Evolutionary conservation across 2,329 filamentous ascomycete genomes (phyloP), one percentile per base, ranked within the genome.

Genomic region (Sporothrix inflata): DNA sequence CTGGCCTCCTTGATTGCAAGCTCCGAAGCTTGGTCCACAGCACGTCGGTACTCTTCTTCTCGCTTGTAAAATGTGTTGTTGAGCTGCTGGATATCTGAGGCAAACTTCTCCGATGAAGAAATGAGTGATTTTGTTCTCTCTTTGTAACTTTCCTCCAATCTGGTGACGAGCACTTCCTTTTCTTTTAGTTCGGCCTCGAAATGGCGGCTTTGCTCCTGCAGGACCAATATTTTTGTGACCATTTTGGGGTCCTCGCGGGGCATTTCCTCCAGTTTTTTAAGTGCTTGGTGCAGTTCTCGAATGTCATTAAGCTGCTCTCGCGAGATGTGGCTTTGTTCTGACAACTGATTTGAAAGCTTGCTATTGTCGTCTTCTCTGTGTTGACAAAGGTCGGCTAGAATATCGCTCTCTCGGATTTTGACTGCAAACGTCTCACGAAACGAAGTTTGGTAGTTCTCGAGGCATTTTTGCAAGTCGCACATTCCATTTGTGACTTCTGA

Each of bases 41-140:
- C 61, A 14, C 69, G 70, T 1, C 71, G 71, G 45, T 73, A 74
- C 19, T 72, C 70, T 9, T 73, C 71, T 24, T 75, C 75, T 9
- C 71, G 55, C 7, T 71, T 47, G 4, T 49, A 55, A 9, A 71
- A 69, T 1, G 42, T 40, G 30, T 47, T 34, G n/a, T n/a, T 55
- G 1, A 76, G 60, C 4, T 73, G 49, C 16, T 60, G 70, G 1
- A 74, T 27, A 4, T 74, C 55, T 0, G 9, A 3, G 7, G 65
- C 60, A 24, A 75, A 73, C n/a, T 40, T 67, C 0, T 71, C 67
- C 1, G 47, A 24, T 8, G 72, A 63, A 1, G 42, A 38, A 3
- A 70, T 2, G 1, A 70, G 27, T 1, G 47, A 12, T 1, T 47
- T 57, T 1, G 71, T 69, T 16, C 71, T 70, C 14, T 74, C 45